Evolutionary conservation across 768 basidiomycete genomes (phyloP).

Genomic region (Sutorius australiensis): DNA sequence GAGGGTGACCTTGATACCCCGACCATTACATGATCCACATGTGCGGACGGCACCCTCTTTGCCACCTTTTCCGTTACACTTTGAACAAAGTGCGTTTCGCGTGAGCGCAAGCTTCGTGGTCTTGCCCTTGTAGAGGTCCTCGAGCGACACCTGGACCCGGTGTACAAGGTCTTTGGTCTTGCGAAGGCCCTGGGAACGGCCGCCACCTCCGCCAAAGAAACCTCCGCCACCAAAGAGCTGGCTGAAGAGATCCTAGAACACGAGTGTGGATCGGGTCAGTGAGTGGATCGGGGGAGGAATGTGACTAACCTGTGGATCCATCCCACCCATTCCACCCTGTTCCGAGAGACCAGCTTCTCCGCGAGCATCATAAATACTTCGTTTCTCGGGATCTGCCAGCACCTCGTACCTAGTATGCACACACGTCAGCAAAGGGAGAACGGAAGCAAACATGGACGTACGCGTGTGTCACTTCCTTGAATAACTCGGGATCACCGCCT

Average conservation of each 20-base stretch:
- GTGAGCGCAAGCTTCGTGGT: constrained; percentile 96
- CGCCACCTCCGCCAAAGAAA: constrained; percentile 68
- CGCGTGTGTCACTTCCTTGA: constrained; percentile 98
- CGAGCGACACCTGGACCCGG: constrained; percentile 92
- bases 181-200: constrained; percentile 67
- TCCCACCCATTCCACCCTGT: constrained; percentile 86
- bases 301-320: constrained; percentile 84
- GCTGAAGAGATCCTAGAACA: constrained; percentile 83
- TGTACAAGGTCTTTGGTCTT: constrained; percentile 99
- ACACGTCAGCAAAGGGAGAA: constrained; percentile 1
- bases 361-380: constrained; percentile 78
- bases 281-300: neutral
- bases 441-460: constrained; percentile 39
- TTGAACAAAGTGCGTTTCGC: constrained; percentile 88
- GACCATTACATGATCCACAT: constrained; percentile 78
- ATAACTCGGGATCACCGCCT: constrained; percentile 92
- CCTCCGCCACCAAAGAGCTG: constrained; percentile 89
- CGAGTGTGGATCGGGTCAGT: neutral
- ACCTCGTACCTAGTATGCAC: constrained; percentile 74
- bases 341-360: constrained; percentile 91
- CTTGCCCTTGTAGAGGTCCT: constrained; percentile 98
- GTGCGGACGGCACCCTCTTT: constrained; percentile 91
- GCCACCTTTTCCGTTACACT: constrained; percentile 95
- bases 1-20: constrained; percentile 85
- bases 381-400: constrained; percentile 82